A percentile compares a stretch with the other conserved stretches of the same genome.
Conservation (phyloP, 352 stramenopile genomes). For the Globisporangium rhizosaccharum region DNA sequence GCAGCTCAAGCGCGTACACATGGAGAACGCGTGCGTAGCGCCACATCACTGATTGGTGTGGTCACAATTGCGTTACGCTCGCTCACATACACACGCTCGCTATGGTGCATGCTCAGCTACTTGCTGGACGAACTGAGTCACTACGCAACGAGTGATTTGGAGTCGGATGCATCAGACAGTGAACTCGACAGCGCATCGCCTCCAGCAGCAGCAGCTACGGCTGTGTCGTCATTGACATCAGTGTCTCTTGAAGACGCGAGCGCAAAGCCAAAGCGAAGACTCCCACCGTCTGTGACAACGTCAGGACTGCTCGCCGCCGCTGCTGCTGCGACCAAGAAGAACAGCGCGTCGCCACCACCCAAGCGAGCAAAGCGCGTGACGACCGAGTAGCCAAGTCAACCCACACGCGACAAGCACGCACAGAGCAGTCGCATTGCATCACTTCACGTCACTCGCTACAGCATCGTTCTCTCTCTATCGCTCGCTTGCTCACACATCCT, state of each 20-base stretch:
- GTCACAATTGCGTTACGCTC: not conserved
- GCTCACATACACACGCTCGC: not conserved
- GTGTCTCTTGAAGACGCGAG: not conserved
- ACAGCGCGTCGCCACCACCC: no score
- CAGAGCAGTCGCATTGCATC: no score
- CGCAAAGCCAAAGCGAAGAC: conserved; percentile 10
- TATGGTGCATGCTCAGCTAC: conserved; percentile 15
- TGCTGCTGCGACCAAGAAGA: no score
- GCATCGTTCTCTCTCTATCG: no score
- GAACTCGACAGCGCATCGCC: conserved; percentile 14
- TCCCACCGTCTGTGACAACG: not conserved
- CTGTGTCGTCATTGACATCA: no score
- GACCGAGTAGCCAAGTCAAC: no score
- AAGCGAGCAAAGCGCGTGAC: no score
- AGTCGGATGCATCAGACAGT: conserved; percentile 40
- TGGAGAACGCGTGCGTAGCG: conserved; percentile 31
- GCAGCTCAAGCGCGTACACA: conserved; percentile 18
- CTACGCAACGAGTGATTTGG: conserved; percentile 38
- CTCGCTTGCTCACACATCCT: no score
- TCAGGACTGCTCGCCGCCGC: not conserved
- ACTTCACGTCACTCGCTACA: no score
- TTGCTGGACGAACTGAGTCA: conserved; percentile 31
- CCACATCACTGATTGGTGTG: not conserved
- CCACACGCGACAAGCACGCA: no score
- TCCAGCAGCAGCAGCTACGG: not conserved